phyloP scores from a whole-genome alignment of 805 yeast genomes.

The Saturnispora bothae region DNA sequence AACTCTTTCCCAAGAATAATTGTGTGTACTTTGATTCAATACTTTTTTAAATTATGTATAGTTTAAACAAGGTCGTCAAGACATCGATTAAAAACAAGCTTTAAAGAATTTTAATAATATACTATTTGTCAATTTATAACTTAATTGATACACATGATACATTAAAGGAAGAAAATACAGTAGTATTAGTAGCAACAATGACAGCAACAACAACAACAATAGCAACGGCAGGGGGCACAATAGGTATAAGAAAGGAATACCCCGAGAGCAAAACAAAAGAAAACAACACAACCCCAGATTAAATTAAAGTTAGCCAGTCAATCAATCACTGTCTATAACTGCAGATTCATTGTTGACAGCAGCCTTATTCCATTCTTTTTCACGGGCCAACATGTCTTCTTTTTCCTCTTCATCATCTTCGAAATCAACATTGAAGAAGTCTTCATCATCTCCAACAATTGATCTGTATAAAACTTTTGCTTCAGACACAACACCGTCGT shows the following conservation, averaged over 20 bases:
- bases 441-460: slow-evolving; percentile 89
- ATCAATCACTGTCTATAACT: slow-evolving; percentile 7
- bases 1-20: slow-evolving; percentile 84
- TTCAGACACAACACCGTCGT: slow-evolving; percentile 82
- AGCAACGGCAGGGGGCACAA: no score
- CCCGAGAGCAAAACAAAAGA: no score
- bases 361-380: not conserved
- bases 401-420: slow-evolving; percentile 77
- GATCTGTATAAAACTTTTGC: slow-evolving; percentile 63
- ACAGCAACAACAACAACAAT: no score
- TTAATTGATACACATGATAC: no score
- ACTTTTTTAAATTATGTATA: no score
- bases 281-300: no score
- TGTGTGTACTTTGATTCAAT: slow-evolving; percentile 2
- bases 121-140: no score
- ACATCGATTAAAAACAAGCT: no score
- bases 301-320: not conserved
- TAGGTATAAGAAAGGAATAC: no score
- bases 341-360: slow-evolving; percentile 11
- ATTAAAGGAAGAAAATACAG: no score
- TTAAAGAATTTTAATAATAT: no score
- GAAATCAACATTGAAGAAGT: slow-evolving; percentile 91
- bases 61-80: not conserved
- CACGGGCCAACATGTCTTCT: slow-evolving; percentile 1
- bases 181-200: no score